Conservation (phyloP, 352 stramenopile species). For the Aphanomyces astaci region DNA sequence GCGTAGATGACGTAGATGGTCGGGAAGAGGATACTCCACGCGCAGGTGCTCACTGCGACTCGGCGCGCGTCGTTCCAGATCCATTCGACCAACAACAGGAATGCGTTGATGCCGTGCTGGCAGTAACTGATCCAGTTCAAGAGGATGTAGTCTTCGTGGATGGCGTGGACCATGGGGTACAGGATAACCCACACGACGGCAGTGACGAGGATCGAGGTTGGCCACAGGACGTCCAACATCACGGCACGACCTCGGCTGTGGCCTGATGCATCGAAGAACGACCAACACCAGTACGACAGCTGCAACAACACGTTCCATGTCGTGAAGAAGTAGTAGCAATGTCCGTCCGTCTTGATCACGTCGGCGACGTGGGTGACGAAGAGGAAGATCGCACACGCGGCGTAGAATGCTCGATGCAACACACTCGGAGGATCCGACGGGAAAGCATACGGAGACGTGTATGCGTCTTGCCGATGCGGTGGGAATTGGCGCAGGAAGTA, state of each 20-base stretch:
- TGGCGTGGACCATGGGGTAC: conserved; percentile 50
- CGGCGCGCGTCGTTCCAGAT: conserved; percentile 34
- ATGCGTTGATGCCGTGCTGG: conserved; percentile 63
- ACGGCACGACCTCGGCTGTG: conserved; percentile 21
- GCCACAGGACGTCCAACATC: conserved; percentile 57
- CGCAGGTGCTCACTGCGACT: conserved; percentile 47
- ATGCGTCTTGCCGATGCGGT: neutral
- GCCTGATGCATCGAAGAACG: neutral
- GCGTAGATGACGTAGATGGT: conserved; percentile 61
- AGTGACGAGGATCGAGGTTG: conserved; percentile 57
- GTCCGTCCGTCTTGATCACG: conserved; percentile 37
- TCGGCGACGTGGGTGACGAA: conserved; percentile 49
- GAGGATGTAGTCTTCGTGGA: conserved; percentile 40
- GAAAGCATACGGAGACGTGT: neutral
- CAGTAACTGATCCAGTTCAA: conserved; percentile 76
- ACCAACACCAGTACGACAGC: conserved; percentile 16
- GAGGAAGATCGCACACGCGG: conserved; percentile 37
- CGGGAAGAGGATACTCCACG: conserved; percentile 52
- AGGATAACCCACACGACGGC: conserved; percentile 68
- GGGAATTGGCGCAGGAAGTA: neutral
- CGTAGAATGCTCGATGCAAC: neutral
- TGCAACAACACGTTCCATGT: conserved; percentile 83
- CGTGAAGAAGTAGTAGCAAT: conserved; percentile 69
- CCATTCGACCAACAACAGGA: conserved; percentile 66
- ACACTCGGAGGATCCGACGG: neutral